These are phyloP conservation scores for Isabelozyma heimii DNA, from an alignment of 805 yeast species.

Conservation along the genomic window DNA sequence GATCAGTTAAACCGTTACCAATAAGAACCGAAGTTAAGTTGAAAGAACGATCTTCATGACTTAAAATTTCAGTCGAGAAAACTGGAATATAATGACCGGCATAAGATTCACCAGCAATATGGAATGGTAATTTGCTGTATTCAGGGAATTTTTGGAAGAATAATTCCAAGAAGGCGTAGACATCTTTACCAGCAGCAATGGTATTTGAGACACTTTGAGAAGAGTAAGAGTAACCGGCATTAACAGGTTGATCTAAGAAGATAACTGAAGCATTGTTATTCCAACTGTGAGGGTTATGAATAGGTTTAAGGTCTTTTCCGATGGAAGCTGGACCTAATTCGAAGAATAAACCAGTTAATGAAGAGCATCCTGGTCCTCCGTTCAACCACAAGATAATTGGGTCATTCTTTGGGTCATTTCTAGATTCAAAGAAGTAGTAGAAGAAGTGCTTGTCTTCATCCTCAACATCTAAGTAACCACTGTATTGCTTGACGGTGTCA, in stretches of 20 bases:
- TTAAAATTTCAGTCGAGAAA: slow-evolving; percentile 42
- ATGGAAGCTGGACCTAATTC: slow-evolving; percentile 29
- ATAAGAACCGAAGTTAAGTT: slow-evolving; percentile 77
- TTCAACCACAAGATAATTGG: slow-evolving; percentile 30
- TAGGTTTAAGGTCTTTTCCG: slow-evolving; percentile 19
- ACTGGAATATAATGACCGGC: slow-evolving; percentile 49
- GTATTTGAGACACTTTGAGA: slow-evolving; percentile 28
- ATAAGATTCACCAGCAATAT: slow-evolving; percentile 44
- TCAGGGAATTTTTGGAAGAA: slow-evolving; percentile 37
- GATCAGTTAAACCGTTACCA: slow-evolving; percentile 92
- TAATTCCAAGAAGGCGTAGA: slow-evolving; percentile 35
- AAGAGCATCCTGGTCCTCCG: slow-evolving; percentile 33
- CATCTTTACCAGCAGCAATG: slow-evolving; percentile 33
- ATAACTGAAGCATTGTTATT: slow-evolving; percentile 26
- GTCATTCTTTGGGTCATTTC: slow-evolving; percentile 30
- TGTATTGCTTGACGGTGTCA: slow-evolving; percentile 77
- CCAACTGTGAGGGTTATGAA: slow-evolving; percentile 27
- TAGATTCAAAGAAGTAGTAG: slow-evolving; percentile 31
- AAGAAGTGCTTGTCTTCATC: slow-evolving; percentile 57
- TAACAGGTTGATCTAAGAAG: slow-evolving; percentile 26
- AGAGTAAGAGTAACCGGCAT: slow-evolving; percentile 19
- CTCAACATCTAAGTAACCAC: slow-evolving; percentile 81
- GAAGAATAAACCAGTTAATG: slow-evolving; percentile 26
- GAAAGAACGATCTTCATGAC: slow-evolving; percentile 36
- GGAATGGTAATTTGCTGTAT: slow-evolving; percentile 24